Percentiles rank a stretch among this genome's conserved stretches.
Evolutionary conservation across 169 alveolate species (phyloP).

Genomic region (Cryptosporidium bovis): DNA sequence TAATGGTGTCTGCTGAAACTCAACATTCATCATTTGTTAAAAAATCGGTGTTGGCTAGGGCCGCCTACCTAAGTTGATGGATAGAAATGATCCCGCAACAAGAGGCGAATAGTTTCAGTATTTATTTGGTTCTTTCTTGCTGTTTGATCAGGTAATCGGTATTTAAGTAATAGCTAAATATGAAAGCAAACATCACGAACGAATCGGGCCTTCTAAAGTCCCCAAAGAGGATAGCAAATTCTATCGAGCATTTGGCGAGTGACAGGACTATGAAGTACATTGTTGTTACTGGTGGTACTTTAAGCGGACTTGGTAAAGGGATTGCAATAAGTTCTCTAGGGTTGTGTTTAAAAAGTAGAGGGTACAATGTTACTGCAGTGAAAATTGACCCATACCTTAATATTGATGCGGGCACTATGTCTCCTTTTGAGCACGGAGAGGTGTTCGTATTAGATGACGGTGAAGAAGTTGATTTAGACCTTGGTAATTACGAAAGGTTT

Average conservation of each 20-base stretch:
- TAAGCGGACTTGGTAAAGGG: slow-evolving; percentile 97
- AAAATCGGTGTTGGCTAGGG: no score
- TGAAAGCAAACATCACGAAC: not conserved
- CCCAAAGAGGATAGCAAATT: slow-evolving; percentile 9
- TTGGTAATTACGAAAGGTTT: slow-evolving; percentile 98
- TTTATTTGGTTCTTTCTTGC: no score
- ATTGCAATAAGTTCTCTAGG: slow-evolving; percentile 94
- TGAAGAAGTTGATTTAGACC: slow-evolving; percentile 97
- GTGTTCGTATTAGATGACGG: slow-evolving; percentile 95
- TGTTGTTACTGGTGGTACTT: slow-evolving; percentile 94
- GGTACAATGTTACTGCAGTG: slow-evolving; percentile 91
- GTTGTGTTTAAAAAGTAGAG: slow-evolving; percentile 88
- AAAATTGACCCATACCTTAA: slow-evolving; percentile 96
- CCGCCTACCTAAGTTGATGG: no score
- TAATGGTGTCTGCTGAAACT: not conserved
- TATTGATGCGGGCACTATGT: slow-evolving; percentile 93
- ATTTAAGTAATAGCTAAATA: not conserved
- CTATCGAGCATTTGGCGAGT: slow-evolving; percentile 27
- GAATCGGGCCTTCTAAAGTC: slow-evolving; percentile 46
- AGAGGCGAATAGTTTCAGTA: no score
- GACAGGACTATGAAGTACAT: slow-evolving; percentile 83
- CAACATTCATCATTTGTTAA: no score
- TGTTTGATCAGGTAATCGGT: no score
- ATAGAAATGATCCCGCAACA: no score
- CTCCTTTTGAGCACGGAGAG: slow-evolving; percentile 98